Percentiles rank a stretch among this genome's conserved stretches.
These are phyloP conservation scores for Verticillium nonalfalfae DNA, from an alignment of 2,329 filamentous ascomycete genomes.

Conservation along the genomic window DNA sequence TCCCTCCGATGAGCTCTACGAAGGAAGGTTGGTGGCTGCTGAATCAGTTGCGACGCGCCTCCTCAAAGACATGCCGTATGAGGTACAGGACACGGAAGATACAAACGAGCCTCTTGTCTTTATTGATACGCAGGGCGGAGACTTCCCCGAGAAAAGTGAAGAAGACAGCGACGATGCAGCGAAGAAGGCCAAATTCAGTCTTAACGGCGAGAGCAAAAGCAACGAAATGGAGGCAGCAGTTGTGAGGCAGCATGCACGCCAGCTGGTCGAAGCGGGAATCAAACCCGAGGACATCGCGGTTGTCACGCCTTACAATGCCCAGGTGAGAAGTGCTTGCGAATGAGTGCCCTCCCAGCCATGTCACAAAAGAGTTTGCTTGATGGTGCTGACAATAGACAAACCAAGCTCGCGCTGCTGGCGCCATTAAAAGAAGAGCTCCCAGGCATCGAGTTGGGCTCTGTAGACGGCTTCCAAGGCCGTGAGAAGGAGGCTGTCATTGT, in stretches of 20 bases:
- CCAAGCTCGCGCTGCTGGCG: slow-evolving; percentile 68
- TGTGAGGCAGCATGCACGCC: slow-evolving; percentile 69
- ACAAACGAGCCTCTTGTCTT: slow-evolving; percentile 85
- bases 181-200: slow-evolving; percentile 37
- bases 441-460: slow-evolving; percentile 88
- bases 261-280: slow-evolving; percentile 73
- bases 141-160: slow-evolving; percentile 78
- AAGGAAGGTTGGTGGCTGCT: slow-evolving; percentile 71
- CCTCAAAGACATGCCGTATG: slow-evolving; percentile 71
- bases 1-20: slow-evolving; percentile 84
- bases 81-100: slow-evolving; percentile 74
- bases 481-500: slow-evolving; percentile 96
- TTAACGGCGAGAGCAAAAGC: slow-evolving; percentile 65
- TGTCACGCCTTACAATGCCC: slow-evolving; percentile 94
- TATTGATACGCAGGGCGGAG: slow-evolving; percentile 92
- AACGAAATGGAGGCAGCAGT: slow-evolving; percentile 86
- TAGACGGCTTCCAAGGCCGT: slow-evolving; percentile 94
- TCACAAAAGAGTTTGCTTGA: background rate
- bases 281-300: slow-evolving; percentile 81
- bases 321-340: slow-evolving; percentile 39
- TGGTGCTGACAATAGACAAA: slow-evolving; percentile 15
- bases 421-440: slow-evolving; percentile 75
- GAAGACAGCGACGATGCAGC: slow-evolving; percentile 47
- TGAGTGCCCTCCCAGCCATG: slow-evolving; percentile 2
- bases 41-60: slow-evolving; percentile 70